A percentile compares a stretch with the other conserved stretches of the same genome.
phyloP scores from a whole-genome alignment of 108 stramenopile genomes.

The Stephanodiscus triporus region DNA sequence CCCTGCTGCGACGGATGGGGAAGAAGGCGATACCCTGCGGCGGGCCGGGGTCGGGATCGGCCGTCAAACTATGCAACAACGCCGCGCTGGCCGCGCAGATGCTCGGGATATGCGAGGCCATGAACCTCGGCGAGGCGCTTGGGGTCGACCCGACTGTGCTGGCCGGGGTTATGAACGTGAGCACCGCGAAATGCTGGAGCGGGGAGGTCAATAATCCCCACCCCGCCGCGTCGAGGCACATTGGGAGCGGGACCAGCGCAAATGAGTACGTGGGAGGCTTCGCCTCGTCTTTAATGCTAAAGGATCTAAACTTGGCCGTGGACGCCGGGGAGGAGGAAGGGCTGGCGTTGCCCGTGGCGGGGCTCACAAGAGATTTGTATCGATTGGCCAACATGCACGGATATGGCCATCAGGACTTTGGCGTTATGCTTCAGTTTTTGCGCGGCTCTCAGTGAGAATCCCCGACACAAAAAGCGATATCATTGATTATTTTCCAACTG shows the following conservation, averaged over 20 bases:
- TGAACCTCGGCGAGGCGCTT: conserved; percentile 88
- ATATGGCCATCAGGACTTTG: conserved; percentile 75
- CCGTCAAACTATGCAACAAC: conserved; percentile 95
- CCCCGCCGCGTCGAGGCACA: conserved; percentile 63
- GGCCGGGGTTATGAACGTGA: conserved; percentile 89
- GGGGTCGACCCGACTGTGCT: conserved; percentile 89
- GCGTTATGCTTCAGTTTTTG: conserved; percentile 71
- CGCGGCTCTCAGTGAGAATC: conserved; percentile 13
- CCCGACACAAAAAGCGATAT: neutral
- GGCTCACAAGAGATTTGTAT: conserved; percentile 66
- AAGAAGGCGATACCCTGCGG: conserved; percentile 79
- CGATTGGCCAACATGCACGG: conserved; percentile 56
- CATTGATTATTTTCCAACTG: neutral
- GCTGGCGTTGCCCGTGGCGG: conserved; percentile 68
- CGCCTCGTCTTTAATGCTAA: conserved; percentile 82
- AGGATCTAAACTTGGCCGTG: conserved; percentile 84
- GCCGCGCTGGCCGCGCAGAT: conserved; percentile 91
- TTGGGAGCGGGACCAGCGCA: conserved; percentile 72
- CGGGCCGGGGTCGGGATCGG: conserved; percentile 79
- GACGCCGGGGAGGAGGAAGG: conserved; percentile 59
- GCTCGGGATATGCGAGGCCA: conserved; percentile 92
- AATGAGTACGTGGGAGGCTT: conserved; percentile 79
- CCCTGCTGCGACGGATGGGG: conserved; percentile 80
- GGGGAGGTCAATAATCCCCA: conserved; percentile 93
- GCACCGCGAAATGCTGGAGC: conserved; percentile 94